Evolutionary conservation across 441 rosid species (phyloP), one percentile per base, ranked within the genome.

Genomic region (Theobroma grandiflorum): DNA sequence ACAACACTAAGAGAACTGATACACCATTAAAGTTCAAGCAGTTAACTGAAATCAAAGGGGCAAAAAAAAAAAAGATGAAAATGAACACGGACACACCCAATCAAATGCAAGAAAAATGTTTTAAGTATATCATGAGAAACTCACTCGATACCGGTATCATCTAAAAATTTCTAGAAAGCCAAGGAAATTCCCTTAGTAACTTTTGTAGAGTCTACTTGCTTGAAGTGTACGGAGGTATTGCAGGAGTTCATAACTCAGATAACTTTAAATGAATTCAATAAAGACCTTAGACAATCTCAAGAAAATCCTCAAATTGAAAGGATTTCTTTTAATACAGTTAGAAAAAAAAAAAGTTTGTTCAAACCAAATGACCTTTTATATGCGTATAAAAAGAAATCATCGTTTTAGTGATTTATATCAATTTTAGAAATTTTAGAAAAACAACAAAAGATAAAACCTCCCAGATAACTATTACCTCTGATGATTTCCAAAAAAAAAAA

Each of bases 401-500:
- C 20, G 6, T 71, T 35, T 20, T 50, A 45, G 38, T 58, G 38
- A 47, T 78, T 38, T 22, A 43, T 38, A 53, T 79, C 40, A 37
- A 79, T 14, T 31, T 52, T 38, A 8, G 68, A 35, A 53, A 52
- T 72, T 72, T 72, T 18, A 31, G 14, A 71, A 16, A 49, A 71
- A 33, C 8, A 33, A 72, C 4, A 66, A 18, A 76, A 47, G 43
- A 52, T 5, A 45, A 20, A 76, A 45, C 18, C 42, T 33, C 70
- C 71, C 9, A 63, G 43, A 63, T 8, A 76, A 35, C 3, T 35
- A 18, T 76, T 87, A 89, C 94, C 94, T 89, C 92, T 70, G 78
- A 26, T 26, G 31, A 26, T 26, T 26, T 26, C 31, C 31, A 26
- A 26, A 26, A 26, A 26, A 0, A 26, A 26, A 26, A 26, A 26